Conservation (phyloP, 2,329 filamentous ascomycete species). For the Fusarium coicis region DNA sequence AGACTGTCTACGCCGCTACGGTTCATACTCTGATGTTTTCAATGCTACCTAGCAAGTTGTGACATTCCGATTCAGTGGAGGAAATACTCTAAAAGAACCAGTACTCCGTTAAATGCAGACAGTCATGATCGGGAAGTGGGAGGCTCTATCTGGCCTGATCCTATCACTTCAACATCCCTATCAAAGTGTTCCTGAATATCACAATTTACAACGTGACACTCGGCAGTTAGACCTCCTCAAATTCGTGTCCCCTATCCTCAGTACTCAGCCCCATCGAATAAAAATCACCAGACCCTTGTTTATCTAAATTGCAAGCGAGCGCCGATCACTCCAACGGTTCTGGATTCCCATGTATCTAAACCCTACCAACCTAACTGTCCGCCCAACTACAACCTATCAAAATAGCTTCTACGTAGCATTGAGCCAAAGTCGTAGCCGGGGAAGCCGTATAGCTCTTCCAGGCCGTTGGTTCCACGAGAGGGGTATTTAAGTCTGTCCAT, state of each 20-base stretch:
- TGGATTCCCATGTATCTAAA: background rate
- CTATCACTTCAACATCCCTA: background rate
- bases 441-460: background rate
- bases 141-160: background rate
- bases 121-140: background rate
- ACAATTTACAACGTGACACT: slow-evolving; percentile 12
- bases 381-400: background rate
- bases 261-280: background rate
- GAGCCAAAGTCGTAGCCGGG: background rate
- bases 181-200: background rate
- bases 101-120: too few relatives aligned
- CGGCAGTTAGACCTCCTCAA: background rate
- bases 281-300: background rate
- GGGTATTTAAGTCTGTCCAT: background rate
- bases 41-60: too few relatives aligned
- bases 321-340: slow-evolving; percentile 22
- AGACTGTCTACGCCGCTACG: too few relatives aligned
- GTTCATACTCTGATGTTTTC: too few relatives aligned
- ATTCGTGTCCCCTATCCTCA: background rate
- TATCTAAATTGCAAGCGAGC: background rate
- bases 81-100: too few relatives aligned
- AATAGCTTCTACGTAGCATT: background rate
- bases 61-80: too few relatives aligned
- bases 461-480: background rate
- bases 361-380: background rate